These are phyloP conservation scores for Pseudozyma pruni DNA, from an alignment of 1,284 basidiomycete species.

Conservation along the genomic window DNA sequence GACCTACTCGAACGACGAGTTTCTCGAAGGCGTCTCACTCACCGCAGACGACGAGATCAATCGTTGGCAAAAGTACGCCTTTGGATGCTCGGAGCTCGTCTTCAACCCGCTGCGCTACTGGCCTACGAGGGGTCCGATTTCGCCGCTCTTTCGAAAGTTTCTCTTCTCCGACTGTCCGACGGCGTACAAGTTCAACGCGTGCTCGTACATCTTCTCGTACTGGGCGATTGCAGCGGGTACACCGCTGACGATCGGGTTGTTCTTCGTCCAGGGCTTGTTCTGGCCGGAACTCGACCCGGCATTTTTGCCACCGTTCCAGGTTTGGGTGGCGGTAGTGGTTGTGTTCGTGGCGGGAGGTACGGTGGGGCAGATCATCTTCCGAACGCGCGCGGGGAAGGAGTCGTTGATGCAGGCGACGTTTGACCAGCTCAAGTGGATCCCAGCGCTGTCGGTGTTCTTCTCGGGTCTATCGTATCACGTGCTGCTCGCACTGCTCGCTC, in stretches of 20 bases:
- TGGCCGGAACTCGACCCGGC: constrained; percentile 78
- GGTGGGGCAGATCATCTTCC: constrained; percentile 76
- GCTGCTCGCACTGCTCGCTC: constrained; percentile 78
- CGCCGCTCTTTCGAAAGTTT: constrained; percentile 78
- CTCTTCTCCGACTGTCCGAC: constrained; percentile 71
- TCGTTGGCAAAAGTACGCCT: constrained; percentile 87
- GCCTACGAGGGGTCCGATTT: constrained; percentile 80
- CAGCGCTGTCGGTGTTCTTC: too few relatives aligned
- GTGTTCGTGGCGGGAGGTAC: constrained; percentile 81
- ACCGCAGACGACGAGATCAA: constrained; percentile 79
- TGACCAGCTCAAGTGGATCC: too few relatives aligned
- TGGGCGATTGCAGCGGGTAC: constrained; percentile 80
- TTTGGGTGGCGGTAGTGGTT: constrained; percentile 79
- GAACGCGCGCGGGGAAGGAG: too few relatives aligned
- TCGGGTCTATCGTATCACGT: constrained; percentile 68
- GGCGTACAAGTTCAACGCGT: constrained; percentile 80
- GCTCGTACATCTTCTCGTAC: constrained; percentile 79
- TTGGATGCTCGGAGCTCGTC: constrained; percentile 72
- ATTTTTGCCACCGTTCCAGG: constrained; percentile 72
- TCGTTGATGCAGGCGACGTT: too few relatives aligned
- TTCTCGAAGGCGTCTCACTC: constrained; percentile 86
- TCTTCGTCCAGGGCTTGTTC: constrained; percentile 77
- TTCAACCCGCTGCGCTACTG: constrained; percentile 72
- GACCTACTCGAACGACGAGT: constrained; percentile 80
- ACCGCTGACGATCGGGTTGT: constrained; percentile 77